These are phyloP conservation scores for Fusarium sp. DNA, from an alignment of 2,329 filamentous ascomycete genomes.

Conservation along the genomic window DNA sequence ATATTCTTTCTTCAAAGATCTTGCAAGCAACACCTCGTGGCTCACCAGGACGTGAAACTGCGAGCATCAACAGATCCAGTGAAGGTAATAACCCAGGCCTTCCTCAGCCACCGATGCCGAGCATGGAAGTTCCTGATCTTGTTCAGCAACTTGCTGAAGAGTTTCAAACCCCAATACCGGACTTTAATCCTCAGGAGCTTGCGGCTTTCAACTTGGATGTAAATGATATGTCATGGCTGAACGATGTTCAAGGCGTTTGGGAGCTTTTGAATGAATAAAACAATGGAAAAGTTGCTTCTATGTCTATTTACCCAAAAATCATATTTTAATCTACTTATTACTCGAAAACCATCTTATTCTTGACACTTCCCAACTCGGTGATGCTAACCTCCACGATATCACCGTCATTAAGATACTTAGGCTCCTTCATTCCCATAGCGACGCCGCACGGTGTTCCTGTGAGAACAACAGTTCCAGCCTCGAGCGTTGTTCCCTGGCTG, in stretches of 20 bases:
- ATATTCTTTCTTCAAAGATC: constrained; percentile 49
- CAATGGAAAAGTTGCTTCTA: neutral
- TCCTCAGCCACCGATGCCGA: neutral
- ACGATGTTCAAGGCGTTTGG: constrained; percentile 47
- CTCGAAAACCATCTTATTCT: constrained; percentile 52
- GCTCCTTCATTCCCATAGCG: constrained; percentile 55
- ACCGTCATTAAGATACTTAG: constrained; percentile 53
- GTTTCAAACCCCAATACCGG: constrained; percentile 34
- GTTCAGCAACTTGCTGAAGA: constrained; percentile 34
- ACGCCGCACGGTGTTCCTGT: constrained; percentile 60
- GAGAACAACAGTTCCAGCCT: constrained; percentile 60
- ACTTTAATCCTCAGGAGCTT: constrained; percentile 38
- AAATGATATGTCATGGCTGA: constrained; percentile 48
- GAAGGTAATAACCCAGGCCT: neutral
- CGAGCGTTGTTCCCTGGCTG: constrained; percentile 60
- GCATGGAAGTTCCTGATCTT: constrained; percentile 14
- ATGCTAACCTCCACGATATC: constrained; percentile 57
- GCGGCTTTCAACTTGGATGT: constrained; percentile 45
- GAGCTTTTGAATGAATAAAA: constrained; percentile 40
- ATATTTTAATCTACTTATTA: constrained; percentile 10
- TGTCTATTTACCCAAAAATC: neutral
- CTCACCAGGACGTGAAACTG: neutral
- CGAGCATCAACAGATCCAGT: neutral
- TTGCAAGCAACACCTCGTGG: constrained; percentile 32
- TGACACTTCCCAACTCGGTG: constrained; percentile 45